Conservation (phyloP, 208 protist species). For the Crithidia brevicula region DNA sequence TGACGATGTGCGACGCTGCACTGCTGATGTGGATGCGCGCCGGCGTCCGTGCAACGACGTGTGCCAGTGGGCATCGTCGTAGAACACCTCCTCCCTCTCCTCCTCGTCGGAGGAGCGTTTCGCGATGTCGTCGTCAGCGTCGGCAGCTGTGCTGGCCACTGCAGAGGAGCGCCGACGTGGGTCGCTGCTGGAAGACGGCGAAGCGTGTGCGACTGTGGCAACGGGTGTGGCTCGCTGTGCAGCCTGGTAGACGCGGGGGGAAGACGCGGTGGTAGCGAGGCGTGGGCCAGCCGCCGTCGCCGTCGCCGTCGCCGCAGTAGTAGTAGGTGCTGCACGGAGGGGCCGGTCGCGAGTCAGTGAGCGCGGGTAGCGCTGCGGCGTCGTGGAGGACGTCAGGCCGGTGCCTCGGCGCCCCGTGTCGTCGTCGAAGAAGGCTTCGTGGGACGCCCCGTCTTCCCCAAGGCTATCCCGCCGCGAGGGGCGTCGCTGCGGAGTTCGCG, state of each 20-base stretch:
- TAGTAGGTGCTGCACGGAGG: conserved; percentile 1
- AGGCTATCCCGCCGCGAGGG: not conserved
- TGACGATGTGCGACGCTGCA: not conserved
- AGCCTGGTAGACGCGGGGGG: not conserved
- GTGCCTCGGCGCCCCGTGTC: not conserved
- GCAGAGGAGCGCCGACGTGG: not conserved
- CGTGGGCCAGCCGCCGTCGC: not conserved
- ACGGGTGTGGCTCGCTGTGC: conserved; percentile 19
- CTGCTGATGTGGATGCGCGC: not conserved
- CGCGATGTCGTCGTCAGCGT: not conserved
- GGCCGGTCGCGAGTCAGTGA: conserved; percentile 27
- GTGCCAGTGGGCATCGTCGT: conserved; percentile 12
- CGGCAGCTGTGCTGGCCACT: not conserved
- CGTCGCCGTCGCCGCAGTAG: no score
- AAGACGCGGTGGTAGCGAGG: not conserved
- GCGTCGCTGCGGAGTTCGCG: conserved; percentile 6
- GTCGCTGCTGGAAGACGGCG: not conserved
- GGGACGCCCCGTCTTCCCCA: not conserved
- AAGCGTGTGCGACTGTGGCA: not conserved
- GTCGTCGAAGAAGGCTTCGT: not conserved
- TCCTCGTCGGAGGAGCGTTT: not conserved
- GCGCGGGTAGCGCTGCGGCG: conserved; percentile 23
- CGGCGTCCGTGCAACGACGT: not conserved
- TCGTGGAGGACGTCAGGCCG: not conserved
- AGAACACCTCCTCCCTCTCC: conserved; percentile 4